Base-by-base conservation (phyloP, 2,329 filamentous ascomycete species). In the Beauveria bassiana region DNA sequence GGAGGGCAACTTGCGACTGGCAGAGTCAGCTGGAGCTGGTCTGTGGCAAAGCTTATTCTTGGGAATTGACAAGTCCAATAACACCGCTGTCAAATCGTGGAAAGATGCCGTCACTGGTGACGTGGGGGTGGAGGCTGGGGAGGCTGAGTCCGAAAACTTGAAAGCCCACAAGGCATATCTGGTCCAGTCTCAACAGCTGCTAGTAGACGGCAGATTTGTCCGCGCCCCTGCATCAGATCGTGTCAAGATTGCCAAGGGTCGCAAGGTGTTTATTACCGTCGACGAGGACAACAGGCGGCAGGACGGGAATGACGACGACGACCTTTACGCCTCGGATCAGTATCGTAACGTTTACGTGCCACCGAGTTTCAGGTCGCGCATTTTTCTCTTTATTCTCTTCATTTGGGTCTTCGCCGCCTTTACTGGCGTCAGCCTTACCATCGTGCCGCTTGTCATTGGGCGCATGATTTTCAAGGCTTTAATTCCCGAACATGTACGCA, bases 221-320 rank as follows among this genome's bases (percentile, higher is more conserved):
- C 86, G 91, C 51, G 91, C 92, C n/a, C 95, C 95, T 12, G 93
- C 91, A 20, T 96, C 92, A 1, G 95, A 99, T 72, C 92, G 96
- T 71, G 90, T 97, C 66, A 91, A 96, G 69, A 93, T 98, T 42
- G 90, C 92, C 3, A 96, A 96, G 73, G 90, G 90, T 45, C 83
- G 82, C 52, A 78, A 81, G 18, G 93, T 96, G 3, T 98, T 99
- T 70, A 77, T 96, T 12, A 84, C 89, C 59, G 74, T 86, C 28
- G 88, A 92, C 63, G 77, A 85, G 49, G 81, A 86, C 45, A 74
- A 84, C 42, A 87, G 90, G 70, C 85, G 85, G 28, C 77, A 78
- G 66, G 70, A 88, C 68, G 84, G 90, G 68, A 79, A 80, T 1
- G 69, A 71, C 0, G 77, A 80, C 9, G 70, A 66, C 7, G 79